Evolutionary conservation across 345 rosid genomes (phyloP), one percentile per base, ranked within the genome.

Genomic region (Hypericum androsaemum): DNA sequence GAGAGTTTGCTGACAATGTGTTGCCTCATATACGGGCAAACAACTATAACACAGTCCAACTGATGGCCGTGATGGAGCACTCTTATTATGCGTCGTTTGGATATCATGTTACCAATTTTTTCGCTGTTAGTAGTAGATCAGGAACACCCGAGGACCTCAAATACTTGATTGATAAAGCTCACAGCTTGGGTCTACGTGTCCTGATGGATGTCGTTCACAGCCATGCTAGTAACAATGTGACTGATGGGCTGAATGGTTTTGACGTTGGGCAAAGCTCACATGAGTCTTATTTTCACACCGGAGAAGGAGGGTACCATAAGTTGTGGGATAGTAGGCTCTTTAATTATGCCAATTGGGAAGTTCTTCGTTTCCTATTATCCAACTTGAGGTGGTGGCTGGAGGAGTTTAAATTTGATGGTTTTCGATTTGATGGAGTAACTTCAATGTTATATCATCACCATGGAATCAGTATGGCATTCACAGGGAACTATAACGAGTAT

Each of bases 351-450:
- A 81, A 81, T 60, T 84, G 94, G 94, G 94, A 84, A 68, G 88
- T 84, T 53, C 88, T 81, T 61, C 88, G 94, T 43, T 84, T 84
- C 67, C 83, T 84, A 42, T 71, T 84, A 46, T 84, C 94, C 15
- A 84, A 84, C 74, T 73, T 84, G 72, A 72, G 83, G 62, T 84
- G 94, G 94, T 84, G 94, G 94, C 71, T 84, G 51, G 88, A 84
- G 64, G 94, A 81, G 63, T 84, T 63, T 50, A 68, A 74, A 53
- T 81, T 84, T 79, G 94, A 84, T 53, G 88, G 94, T 41, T 84
- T 84, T 55, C 74, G 94, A 28, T 77, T 84, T 43, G 94, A 84
- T 67, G 94, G 88, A 52, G 79, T 84, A 39, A 84, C 94, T 60
- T 84, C 94, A 12, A 81, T 81, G 94, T 62, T 84, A 50, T 84